Conservation (phyloP, 1,284 basidiomycete genomes). For the Peniophora sp. region DNA sequence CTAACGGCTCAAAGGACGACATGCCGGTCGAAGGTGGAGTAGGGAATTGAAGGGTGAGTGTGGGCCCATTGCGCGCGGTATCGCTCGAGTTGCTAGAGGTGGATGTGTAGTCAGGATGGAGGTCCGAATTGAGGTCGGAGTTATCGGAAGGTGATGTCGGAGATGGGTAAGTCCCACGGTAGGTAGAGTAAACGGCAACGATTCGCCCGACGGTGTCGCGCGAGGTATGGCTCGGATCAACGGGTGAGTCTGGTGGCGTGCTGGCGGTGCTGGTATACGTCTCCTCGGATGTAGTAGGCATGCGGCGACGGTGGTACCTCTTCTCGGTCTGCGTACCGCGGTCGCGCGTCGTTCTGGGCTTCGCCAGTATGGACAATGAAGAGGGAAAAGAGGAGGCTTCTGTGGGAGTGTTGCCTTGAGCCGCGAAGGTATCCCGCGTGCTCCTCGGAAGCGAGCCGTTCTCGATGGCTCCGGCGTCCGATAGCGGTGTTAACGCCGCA, state of each 20-base stretch:
- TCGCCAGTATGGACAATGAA: too few species aligned
- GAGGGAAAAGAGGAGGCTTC: too few species aligned
- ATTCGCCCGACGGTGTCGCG: not conserved
- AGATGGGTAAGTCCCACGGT: too few species aligned
- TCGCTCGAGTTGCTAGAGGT: too few species aligned
- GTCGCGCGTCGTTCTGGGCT: not conserved
- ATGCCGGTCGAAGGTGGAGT: not conserved
- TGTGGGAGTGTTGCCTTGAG: too few species aligned
- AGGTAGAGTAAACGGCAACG: not conserved
- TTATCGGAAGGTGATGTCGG: too few species aligned
- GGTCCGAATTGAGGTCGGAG: too few species aligned
- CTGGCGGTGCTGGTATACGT: not conserved
- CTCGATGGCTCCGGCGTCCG: not conserved
- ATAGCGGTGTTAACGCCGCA: not conserved
- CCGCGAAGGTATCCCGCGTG: too few species aligned
- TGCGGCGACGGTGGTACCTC: not conserved
- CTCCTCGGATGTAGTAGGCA: not conserved
- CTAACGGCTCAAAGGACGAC: not conserved
- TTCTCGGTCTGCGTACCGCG: not conserved
- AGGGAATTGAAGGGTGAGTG: not conserved
- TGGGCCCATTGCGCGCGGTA: too few species aligned
- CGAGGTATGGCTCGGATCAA: not conserved
- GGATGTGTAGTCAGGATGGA: too few species aligned
- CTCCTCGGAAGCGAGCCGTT: not conserved
- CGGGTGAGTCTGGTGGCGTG: not conserved